Conservation (phyloP, 768 basidiomycete genomes). For the Multifurca ochricompacta region DNA sequence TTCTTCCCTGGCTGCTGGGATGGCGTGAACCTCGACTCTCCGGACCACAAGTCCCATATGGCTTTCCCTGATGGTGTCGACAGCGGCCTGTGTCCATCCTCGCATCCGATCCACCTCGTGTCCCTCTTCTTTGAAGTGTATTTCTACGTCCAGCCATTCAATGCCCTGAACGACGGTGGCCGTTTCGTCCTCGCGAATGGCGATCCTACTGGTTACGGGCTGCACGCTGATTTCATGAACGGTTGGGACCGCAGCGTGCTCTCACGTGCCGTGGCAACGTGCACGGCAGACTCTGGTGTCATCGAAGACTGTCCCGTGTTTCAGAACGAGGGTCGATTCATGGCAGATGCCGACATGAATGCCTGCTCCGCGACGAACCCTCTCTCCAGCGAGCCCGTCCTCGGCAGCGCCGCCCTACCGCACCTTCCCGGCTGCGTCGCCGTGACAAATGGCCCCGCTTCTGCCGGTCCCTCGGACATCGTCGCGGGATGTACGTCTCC, state of each 20-base stretch:
- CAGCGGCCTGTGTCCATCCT: neutral
- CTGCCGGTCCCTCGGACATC: neutral
- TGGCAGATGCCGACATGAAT: neutral
- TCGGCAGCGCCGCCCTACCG: neutral
- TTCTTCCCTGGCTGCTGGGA: constrained; percentile 34
- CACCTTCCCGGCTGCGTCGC: constrained; percentile 3
- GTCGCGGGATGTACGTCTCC: neutral
- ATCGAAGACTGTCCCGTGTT: neutral
- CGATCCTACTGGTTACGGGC: too few relatives aligned
- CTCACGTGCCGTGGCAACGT: too few relatives aligned
- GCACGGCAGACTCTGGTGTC: too few relatives aligned
- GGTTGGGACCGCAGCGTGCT: too few relatives aligned
- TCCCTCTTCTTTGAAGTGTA: too few relatives aligned
- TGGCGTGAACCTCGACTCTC: constrained; percentile 33
- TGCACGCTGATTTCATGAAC: too few relatives aligned
- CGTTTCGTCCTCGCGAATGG: too few relatives aligned
- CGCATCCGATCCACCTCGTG: constrained; percentile 28
- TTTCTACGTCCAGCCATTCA: constrained; percentile 26
- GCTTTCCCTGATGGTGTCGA: constrained; percentile 23
- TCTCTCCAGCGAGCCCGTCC: neutral
- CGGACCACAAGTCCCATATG: too few relatives aligned
- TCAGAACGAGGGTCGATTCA: neutral
- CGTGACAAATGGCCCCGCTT: too few relatives aligned
- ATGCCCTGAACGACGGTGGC: too few relatives aligned
- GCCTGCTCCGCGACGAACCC: too few relatives aligned